Percentiles rank a stretch among this genome's conserved stretches.
Conservation (phyloP, 2,329 filamentous ascomycete species). For the Cryphonectria carpinicola region DNA sequence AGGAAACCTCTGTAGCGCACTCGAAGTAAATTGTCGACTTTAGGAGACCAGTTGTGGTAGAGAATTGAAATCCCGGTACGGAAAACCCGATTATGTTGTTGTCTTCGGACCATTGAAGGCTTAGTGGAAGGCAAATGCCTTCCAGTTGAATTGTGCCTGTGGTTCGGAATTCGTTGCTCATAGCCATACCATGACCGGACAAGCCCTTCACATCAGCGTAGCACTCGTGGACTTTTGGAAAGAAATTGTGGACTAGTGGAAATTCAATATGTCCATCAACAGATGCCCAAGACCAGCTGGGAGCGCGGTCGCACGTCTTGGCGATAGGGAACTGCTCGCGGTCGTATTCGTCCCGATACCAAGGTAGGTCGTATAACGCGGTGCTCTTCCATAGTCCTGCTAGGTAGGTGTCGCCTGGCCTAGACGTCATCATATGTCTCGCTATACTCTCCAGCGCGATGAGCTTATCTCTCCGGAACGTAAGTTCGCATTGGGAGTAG, state of each 20-base stretch:
- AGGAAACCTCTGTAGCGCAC: neutral
- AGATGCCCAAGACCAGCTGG: constrained; percentile 5
- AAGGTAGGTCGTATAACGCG: constrained; percentile 1
- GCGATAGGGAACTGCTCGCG: neutral
- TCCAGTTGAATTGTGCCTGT: neutral
- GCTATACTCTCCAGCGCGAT: constrained; percentile 1
- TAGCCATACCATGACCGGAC: neutral
- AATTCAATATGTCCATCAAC: neutral
- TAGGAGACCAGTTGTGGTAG: neutral
- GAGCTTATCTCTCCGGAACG: constrained; percentile 6
- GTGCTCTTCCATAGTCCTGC: constrained; percentile 4
- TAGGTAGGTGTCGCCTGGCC: constrained; percentile 2
- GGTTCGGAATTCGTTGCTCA: neutral
- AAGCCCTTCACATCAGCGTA: constrained; percentile 5
- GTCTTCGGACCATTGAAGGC: neutral
- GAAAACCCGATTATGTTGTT: constrained; percentile 3
- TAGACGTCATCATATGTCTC: neutral
- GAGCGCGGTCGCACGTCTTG: neutral
- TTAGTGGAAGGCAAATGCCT: neutral
- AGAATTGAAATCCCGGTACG: neutral
- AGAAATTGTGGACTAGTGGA: neutral
- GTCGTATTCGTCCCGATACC: neutral
- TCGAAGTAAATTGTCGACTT: neutral
- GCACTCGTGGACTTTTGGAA: neutral
- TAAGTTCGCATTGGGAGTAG: constrained; percentile 1